Conservation (phyloP, 345 rosid genomes). For the Gynandropsis gynandra region DNA sequence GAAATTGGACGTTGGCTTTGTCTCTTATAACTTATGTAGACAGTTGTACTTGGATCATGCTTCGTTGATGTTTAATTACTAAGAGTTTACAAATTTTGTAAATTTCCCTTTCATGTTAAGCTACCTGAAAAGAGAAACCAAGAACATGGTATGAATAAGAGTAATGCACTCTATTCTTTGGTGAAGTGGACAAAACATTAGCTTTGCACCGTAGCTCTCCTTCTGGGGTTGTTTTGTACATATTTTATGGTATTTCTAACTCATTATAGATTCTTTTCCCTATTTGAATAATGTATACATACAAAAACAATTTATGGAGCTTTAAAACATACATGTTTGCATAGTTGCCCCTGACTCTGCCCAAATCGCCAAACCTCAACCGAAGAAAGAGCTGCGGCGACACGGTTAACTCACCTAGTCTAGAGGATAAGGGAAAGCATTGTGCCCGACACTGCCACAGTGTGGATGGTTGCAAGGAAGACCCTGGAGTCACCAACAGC, state of each 20-base stretch:
- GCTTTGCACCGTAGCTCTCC: no score
- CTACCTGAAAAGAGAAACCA: no score
- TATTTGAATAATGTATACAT: neutral
- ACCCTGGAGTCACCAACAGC: slow-evolving; percentile 12
- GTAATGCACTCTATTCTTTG: no score
- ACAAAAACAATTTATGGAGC: neutral
- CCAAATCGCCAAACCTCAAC: slow-evolving; percentile 59
- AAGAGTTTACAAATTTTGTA: no score
- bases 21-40: neutral
- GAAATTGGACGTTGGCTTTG: neutral
- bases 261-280: neutral
- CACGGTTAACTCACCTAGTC: slow-evolving; percentile 33
- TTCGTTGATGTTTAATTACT: no score
- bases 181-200: no score
- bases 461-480: slow-evolving; percentile 42
- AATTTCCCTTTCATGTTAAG: no score
- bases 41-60: no score
- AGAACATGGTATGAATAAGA: no score
- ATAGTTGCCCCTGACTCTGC: slow-evolving; percentile 80
- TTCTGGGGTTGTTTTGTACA: no score
- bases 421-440: slow-evolving; percentile 45
- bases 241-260: no score
- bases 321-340: slow-evolving; percentile 3
- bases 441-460: slow-evolving; percentile 69
- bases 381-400: slow-evolving; percentile 92